Base-by-base conservation (phyloP, 768 basidiomycete genomes). In the Paxillus ammoniavirescens region DNA sequence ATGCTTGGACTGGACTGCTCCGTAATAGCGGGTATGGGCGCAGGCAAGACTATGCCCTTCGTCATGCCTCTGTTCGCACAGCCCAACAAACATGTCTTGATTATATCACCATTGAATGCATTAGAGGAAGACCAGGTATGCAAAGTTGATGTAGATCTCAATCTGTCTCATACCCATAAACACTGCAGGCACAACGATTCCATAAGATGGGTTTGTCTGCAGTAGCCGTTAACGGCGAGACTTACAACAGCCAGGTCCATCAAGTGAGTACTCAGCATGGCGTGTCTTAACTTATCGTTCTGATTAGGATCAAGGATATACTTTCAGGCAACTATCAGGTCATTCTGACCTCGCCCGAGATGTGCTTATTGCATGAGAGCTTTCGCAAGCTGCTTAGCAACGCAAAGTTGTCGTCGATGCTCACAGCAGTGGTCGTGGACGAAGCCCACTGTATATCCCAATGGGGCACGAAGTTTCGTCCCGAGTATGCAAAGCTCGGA, bases 301-400 rank as follows among this genome's bases (percentile, higher is more conserved):
- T 21, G n/a, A 21, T 18, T n/a, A 26, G 23, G 15, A 44, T 44
- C 21, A 17, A 35, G 30, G 26, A 26, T 26, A 26, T 26, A 26
- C 26, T 26, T 26, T 18, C 46, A 21, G 10, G 48, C 15, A 56
- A 58, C 1, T 64, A 63, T 47, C 64, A 59, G 21, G 72, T 59
- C 15, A 63, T 76, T 8, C 45, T 76, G 17, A 65, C 70, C 0
- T 75, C 72, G 6, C 74, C 75, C 0, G 74, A 77, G 49, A 73
- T 75, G 73, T 73, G 72, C 35, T 60, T 73, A 21, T 49, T 68
- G 55, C 66, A 76, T 56, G 51, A 56, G 2, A 53, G 28, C 1
- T 73, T 75, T 52, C 63, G 65, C 0, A 50, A 65, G 36, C 30
- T 61, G 3, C 58, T 76, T 61, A 9, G 49, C 18, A 28, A 35